Conservation (phyloP, 805 yeast species). For the Candida insectalens region DNA sequence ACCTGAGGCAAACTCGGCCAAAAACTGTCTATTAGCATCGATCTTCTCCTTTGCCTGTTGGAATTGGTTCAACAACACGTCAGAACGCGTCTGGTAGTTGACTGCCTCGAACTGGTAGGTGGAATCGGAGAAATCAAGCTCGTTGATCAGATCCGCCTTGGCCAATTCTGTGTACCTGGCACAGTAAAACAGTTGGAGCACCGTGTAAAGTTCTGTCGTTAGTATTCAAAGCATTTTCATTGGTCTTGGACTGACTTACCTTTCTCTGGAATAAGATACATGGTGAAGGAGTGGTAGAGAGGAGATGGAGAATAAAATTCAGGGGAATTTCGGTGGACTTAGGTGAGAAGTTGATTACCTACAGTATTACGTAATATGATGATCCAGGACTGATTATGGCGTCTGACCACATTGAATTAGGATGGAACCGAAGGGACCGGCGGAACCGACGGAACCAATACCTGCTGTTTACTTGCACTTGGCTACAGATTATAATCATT, state of each 20-base stretch:
- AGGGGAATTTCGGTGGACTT: too few relatives aligned
- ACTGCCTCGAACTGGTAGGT: slow-evolving; percentile 17
- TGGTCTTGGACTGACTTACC: slow-evolving; percentile 1
- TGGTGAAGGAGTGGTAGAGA: slow-evolving; percentile 5
- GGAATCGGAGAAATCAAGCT: slow-evolving; percentile 17
- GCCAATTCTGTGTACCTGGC: slow-evolving; percentile 15
- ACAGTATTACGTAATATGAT: too few relatives aligned
- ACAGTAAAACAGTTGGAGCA: slow-evolving; percentile 21
- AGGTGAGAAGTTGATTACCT: too few relatives aligned
- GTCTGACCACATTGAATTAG: too few relatives aligned
- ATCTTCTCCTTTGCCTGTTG: slow-evolving; percentile 10
- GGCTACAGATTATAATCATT: too few relatives aligned
- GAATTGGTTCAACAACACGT: slow-evolving; percentile 7
- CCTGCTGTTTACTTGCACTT: too few relatives aligned
- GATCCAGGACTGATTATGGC: too few relatives aligned
- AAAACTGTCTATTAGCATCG: slow-evolving; percentile 2
- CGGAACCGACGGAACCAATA: too few relatives aligned
- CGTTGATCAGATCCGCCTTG: slow-evolving; percentile 11
- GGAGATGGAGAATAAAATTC: too few relatives aligned
- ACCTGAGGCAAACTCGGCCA: neutral
- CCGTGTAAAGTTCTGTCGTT: slow-evolving; percentile 16
- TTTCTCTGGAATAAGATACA: slow-evolving; percentile 14
- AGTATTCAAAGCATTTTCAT: neutral
- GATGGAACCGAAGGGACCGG: too few relatives aligned
- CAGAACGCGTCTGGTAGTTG: slow-evolving; percentile 17